Base-by-base conservation (phyloP, 2,329 filamentous ascomycete genomes). In the Aspergillus sp. region DNA sequence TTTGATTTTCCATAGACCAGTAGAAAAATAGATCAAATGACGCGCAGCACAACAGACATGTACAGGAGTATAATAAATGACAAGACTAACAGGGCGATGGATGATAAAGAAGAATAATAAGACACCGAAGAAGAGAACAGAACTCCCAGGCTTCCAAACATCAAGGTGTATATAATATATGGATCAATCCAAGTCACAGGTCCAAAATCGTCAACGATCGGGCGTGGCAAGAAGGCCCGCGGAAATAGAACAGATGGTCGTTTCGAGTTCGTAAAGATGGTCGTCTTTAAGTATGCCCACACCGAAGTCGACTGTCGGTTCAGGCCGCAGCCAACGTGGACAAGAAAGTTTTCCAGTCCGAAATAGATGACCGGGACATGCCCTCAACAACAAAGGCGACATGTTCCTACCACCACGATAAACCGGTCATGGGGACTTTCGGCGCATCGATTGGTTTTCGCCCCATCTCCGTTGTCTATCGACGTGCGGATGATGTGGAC, bases 341-440 rank as follows among this genome's bases (percentile, higher is more conserved):
- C 19, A 20, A 19, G 22, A 13, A 26, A 22, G 20, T 26, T 13
- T 17, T 41, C 19, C 33, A 35, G 40, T 38, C 43, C 43, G 22
- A 16, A 26, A 30, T 19, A 41, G 54, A 36, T 24, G 20, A 40
- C 43, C 40, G 47, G 50, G 43, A 54, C 36, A 45, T 56, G 36
- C 47, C 46, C 20, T 19, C 62, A 70, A 33, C 65, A 63, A 55
- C 82, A 85, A 30, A 84, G 70, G 22, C 79, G 77, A 59, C 82
- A 88, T 63, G 80, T 80, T 50, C 85, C 86, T 10, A 84, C 82
- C 24, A 87, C 73, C 41, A 90, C 81, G 61, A 90, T 89, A 62
- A 87, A 89, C 58, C 87, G 80, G 68, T 90, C 87, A 67, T 90
- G 87, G 24, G 87, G 87, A 0, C 85, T 81, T 51, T 79, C 78